Base-by-base conservation (phyloP, 306 rosid species). In the Cicer arietinum region DNA sequence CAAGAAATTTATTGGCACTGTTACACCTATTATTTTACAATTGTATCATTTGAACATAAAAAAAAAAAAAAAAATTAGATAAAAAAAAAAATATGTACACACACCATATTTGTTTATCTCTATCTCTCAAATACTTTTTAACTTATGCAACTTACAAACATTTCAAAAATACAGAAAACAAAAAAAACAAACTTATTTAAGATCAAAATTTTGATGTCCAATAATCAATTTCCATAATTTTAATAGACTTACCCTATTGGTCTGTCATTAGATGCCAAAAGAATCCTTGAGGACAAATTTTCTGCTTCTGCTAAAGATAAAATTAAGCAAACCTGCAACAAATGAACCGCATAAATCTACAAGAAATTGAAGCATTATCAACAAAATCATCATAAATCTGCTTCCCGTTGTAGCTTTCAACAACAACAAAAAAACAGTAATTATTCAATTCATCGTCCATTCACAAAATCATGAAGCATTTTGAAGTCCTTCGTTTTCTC, bases 311-410 rank as follows among this genome's bases (percentile, higher is more conserved):
- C 83, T 43, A 43, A 69, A 73, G 83, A 80, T 39, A 73, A 62
- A 85, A 83, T 62, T 69, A 77, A 41, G 51, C 80, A 77, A 44
- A 86, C 76, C 99, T 94, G 96, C 88, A 82, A 74, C 45, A 50
- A 9, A 77, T 2, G 18, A 71, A 61, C 16, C 40, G 41, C 41
- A 18, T 5, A 67, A 67, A 67, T 67, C 11, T 30, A 51, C 4
- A 69, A 69, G 9, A 14, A 69, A 51, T 39, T 6, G 30, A 51
- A 30, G 2, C 3, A 37, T 10, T 5, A 68, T 37, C 58, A 46
- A 64, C 50, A 41, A 16, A 64, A 64, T 42, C 4, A 42, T 64
- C 51, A 41, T 14, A 14, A 14, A 14, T 6, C 14, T 17, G 45
- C 20, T 39, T 73, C 9, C 53, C 47, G 59, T 12, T 1, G 9